Conservation (phyloP, 768 basidiomycete genomes). For the Butyriboletus loyo region DNA sequence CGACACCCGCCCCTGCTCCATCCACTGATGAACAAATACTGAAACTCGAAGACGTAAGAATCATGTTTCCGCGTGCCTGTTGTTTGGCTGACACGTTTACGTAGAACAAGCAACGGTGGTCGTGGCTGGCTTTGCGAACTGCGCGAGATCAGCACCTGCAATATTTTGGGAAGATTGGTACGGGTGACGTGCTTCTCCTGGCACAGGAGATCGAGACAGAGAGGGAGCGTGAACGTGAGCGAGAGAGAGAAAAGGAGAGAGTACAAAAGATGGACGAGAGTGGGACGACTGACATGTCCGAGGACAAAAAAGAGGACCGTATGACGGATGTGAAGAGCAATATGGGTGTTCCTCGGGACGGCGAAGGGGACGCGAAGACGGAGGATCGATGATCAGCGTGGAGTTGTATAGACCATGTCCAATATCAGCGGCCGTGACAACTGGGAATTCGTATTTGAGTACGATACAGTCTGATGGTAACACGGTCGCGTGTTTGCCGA, state of each 20-base stretch:
- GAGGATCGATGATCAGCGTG: constrained; percentile 32
- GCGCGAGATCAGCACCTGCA: constrained; percentile 71
- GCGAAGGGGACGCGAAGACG: constrained; percentile 51
- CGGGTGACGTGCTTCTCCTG: constrained; percentile 63
- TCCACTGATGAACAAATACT: constrained; percentile 48
- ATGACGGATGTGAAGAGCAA: constrained; percentile 20
- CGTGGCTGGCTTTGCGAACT: constrained; percentile 79
- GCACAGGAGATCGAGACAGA: constrained; percentile 36
- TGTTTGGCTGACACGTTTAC: constrained; percentile 11
- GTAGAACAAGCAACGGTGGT: constrained; percentile 73
- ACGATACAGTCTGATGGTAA: neutral
- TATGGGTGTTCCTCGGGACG: constrained; percentile 20
- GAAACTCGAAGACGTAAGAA: constrained; percentile 59
- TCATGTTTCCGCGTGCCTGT: neutral
- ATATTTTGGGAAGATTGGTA: constrained; percentile 80
- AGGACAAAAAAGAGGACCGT: constrained; percentile 26
- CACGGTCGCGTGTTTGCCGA: constrained; percentile 14
- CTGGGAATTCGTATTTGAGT: neutral
- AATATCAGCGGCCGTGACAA: neutral
- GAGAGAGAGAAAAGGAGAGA: constrained; percentile 33
- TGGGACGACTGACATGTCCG: constrained; percentile 9
- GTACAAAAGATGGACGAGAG: constrained; percentile 25
- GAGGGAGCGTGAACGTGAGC: constrained; percentile 37
- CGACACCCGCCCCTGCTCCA: constrained; percentile 27
- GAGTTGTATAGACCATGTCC: neutral